Conservation (phyloP, 495 filamentous ascomycete genomes). For the Lasiosphaeris hirsuta region DNA sequence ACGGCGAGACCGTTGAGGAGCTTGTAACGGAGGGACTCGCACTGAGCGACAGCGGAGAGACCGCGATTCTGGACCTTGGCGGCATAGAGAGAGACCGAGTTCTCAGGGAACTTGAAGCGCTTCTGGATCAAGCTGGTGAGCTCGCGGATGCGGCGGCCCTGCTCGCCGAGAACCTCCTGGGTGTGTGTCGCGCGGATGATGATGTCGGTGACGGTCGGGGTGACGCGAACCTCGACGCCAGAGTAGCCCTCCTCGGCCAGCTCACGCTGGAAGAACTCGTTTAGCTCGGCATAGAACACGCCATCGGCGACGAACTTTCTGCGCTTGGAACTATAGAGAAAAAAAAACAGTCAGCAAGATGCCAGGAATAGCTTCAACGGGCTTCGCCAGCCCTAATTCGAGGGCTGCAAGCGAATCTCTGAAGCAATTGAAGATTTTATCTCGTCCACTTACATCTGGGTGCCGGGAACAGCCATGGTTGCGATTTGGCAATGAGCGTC, state of each 20-base stretch:
- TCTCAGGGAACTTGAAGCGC: constrained; percentile 99
- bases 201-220: constrained; percentile 99
- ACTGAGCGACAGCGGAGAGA: constrained; percentile 98
- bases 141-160: constrained; percentile 98
- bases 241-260: constrained; percentile 99
- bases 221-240: constrained; percentile 98
- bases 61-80: constrained; percentile 99
- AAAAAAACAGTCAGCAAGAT: constrained; percentile 21
- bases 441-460: constrained; percentile 51
- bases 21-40: constrained; percentile 99
- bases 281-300: constrained; percentile 99
- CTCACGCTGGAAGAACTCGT: constrained; percentile 99
- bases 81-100: constrained; percentile 98
- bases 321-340: constrained; percentile 75
- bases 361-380: background rate
- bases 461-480: constrained; percentile 50
- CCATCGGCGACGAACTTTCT: constrained; percentile 99
- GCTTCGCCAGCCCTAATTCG: background rate
- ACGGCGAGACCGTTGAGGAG: constrained; percentile 98
- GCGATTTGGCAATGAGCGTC: constrained; percentile 33
- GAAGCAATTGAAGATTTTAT: background rate
- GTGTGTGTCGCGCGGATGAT: constrained; percentile 99
- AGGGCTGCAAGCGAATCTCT: background rate
- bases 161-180: constrained; percentile 99
- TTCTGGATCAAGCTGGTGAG: constrained; percentile 99